Evolutionary conservation across 345 rosid species (phyloP), one percentile per base, ranked within the genome.

Genomic region (Arabidopsis suecica): DNA sequence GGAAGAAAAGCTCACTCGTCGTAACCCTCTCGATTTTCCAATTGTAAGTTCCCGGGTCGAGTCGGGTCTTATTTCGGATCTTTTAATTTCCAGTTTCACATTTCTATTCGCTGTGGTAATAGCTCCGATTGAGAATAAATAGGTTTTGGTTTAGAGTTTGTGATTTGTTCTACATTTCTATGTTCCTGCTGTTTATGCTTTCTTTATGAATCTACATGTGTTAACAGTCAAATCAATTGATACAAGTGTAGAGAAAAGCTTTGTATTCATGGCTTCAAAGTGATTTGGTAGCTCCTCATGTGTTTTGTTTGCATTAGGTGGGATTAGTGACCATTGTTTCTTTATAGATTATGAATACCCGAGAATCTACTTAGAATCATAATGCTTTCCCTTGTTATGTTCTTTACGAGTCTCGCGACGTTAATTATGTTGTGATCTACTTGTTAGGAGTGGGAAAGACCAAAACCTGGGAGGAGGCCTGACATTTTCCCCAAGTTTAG

Each of bases 401-500:
- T 42, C 13, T 13, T 62, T 6, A 63, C 11, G 0, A 1, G 23
- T 41, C 9, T n/a, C 5, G 2, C 5, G 2, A 11, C 28, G 32
- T 6, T 32, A 3, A 59, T 30, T 41, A 7, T 3, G 64, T 16
- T 72, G 56, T 65, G 73, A 16, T 55, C 0, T 25, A 41, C 2
- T 81, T 81, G 71, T 58, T 81, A 88, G 91, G 96, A 90, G 50
- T 88, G 93, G 96, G 88, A 86, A 65, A 85, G 84, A 74, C 93
- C 89, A 5, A 88, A 85, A 76, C 93, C 96, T 10, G 93, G 88
- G 53, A 84, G 93, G 65, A 86, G 96, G 58, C 88, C 89, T 61
- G 96, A 90, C 50, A 87, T 85, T 65, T 85, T 88, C 42, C 93
- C 96, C 0, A 86, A 88, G 72, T 90, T 88, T 78, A 88, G 93